phyloP scores from a whole-genome alignment of 192 early-diverging fungal species.

The Coemansia sp. region DNA sequence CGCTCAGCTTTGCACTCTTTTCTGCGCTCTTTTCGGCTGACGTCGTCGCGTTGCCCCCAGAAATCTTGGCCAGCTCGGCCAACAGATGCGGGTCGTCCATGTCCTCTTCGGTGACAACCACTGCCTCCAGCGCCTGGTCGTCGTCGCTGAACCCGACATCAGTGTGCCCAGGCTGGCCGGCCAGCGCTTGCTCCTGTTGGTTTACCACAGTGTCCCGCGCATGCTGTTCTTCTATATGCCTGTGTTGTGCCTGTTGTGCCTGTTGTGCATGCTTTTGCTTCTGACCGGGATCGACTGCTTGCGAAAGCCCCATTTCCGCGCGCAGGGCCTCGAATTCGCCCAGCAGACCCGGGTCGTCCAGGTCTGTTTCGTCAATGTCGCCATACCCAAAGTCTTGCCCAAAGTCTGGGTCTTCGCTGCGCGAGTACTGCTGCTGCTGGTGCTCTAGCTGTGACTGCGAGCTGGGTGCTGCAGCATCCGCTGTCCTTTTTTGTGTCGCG shows the following conservation, averaged over 20 bases:
- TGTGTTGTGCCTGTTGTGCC: neutral
- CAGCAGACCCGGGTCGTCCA: slow-evolving; percentile 43
- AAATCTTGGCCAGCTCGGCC: slow-evolving; percentile 25
- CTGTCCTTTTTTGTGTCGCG: neutral
- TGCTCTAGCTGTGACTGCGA: neutral
- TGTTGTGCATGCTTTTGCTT: neutral
- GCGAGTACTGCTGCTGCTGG: neutral
- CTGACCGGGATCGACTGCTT: neutral
- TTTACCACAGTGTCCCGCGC: too few species aligned
- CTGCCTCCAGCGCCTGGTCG: slow-evolving; percentile 17
- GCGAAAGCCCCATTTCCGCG: slow-evolving; percentile 34
- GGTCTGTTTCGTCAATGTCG: slow-evolving; percentile 18
- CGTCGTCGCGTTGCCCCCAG: neutral
- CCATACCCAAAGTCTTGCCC: neutral
- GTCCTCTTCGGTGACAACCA: slow-evolving; percentile 40
- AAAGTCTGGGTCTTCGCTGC: neutral
- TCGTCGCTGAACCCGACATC: slow-evolving; percentile 12
- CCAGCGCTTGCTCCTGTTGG: neutral
- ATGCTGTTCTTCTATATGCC: neutral
- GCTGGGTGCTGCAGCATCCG: neutral
- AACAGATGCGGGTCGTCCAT: slow-evolving; percentile 45
- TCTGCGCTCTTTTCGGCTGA: neutral
- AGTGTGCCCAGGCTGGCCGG: neutral
- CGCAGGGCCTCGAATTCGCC: slow-evolving; percentile 43
- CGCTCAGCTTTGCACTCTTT: neutral